Percentiles rank a stretch among this genome's conserved stretches.
These are phyloP conservation scores for Penicillium ochrochloron DNA, from an alignment of 495 filamentous ascomycete genomes.

Conservation along the genomic window DNA sequence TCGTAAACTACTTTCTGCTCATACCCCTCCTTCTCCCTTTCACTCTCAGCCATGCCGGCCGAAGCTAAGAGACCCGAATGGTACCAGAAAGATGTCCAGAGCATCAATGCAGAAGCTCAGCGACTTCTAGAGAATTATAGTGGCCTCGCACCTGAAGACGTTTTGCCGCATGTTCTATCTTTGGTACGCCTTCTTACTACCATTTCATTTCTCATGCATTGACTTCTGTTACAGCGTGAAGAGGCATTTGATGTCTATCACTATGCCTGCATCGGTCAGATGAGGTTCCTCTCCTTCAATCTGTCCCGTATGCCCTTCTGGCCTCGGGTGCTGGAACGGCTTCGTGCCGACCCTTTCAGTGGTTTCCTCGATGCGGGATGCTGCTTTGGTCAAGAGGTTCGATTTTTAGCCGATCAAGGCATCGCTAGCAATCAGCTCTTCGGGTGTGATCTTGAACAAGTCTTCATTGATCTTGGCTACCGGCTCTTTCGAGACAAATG, in stretches of 20 bases:
- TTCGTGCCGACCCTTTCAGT: conserved; percentile 31
- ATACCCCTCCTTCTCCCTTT: neutral
- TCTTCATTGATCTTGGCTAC: conserved; percentile 57
- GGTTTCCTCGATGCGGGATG: conserved; percentile 51
- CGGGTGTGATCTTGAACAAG: conserved; percentile 52
- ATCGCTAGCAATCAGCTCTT: conserved; percentile 44
- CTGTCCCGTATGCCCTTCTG: conserved; percentile 37
- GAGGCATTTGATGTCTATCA: conserved; percentile 46
- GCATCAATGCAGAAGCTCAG: conserved; percentile 32
- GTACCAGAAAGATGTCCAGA: conserved; percentile 24
- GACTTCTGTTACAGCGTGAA: conserved; percentile 41
- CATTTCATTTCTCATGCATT: neutral
- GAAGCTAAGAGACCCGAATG: conserved; percentile 13
- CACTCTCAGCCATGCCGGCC: neutral
- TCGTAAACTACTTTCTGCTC: neutral
- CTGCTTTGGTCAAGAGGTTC: conserved; percentile 54
- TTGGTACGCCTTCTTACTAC: conserved; percentile 36
- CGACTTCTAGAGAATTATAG: conserved; percentile 47
- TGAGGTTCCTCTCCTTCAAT: conserved; percentile 51
- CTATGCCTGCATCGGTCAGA: conserved; percentile 54
- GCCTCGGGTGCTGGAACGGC: conserved; percentile 33
- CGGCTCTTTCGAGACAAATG: conserved; percentile 54
- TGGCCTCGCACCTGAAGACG: conserved; percentile 39
- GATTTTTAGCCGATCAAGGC: conserved; percentile 51
- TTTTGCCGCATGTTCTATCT: conserved; percentile 45